A percentile compares a stretch with the other conserved stretches of the same genome.
phyloP scores from a whole-genome alignment of 495 filamentous ascomycete species.

The Filosporella fistucella region DNA sequence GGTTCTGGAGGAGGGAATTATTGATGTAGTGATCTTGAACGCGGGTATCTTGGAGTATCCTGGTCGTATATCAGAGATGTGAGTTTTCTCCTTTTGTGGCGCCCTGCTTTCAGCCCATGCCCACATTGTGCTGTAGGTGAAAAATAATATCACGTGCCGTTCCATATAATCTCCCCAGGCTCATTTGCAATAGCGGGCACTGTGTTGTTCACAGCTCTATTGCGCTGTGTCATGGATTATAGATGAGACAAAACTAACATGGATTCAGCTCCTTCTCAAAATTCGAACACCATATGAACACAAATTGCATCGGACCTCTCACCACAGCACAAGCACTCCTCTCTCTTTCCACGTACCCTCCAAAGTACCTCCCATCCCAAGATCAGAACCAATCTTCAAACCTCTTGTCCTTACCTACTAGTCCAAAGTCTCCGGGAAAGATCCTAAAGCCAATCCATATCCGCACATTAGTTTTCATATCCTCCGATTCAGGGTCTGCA shows the following conservation, averaged over 20 bases:
- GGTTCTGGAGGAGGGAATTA: conserved; percentile 27
- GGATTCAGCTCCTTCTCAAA: conserved; percentile 31
- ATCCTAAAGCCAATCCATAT: conserved; percentile 13
- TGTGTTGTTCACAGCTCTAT: too few species aligned
- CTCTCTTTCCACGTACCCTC: conserved; percentile 31
- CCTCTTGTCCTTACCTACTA: too few species aligned
- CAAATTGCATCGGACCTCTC: conserved; percentile 55
- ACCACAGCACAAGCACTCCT: conserved; percentile 49
- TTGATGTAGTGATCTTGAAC: conserved; percentile 51
- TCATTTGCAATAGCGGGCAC: too few species aligned
- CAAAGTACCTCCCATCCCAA: conserved; percentile 38
- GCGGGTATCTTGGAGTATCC: conserved; percentile 56
- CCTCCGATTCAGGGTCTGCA: conserved; percentile 19
- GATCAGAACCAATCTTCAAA: not conserved
- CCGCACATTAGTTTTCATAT: conserved; percentile 20
- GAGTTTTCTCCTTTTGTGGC: conserved; percentile 13
- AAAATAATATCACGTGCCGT: too few species aligned
- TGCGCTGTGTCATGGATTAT: too few species aligned
- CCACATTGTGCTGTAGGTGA: not conserved
- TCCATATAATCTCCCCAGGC: too few species aligned
- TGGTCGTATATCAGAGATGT: conserved; percentile 52
- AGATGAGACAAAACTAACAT: too few species aligned
- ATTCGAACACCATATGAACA: conserved; percentile 50
- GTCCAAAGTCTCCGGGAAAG: too few species aligned
- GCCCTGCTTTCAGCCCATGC: not conserved